Percentiles rank a stretch among this genome's conserved stretches.
phyloP scores from a whole-genome alignment of 345 rosid genomes.

The Dipteronia sinensis region DNA sequence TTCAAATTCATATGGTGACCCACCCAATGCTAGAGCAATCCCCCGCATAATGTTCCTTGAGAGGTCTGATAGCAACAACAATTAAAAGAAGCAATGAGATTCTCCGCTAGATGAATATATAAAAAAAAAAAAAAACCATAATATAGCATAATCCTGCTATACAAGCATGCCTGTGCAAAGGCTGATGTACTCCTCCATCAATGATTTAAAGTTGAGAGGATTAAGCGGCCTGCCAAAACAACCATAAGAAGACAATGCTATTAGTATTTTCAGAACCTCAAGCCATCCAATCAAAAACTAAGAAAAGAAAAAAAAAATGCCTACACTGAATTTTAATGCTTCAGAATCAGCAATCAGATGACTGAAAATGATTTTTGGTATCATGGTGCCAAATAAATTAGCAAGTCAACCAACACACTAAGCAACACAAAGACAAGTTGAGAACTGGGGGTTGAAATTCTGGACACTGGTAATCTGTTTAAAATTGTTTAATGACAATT shows the following conservation, averaged over 20 bases:
- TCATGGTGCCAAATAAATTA: background rate
- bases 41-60: constrained; percentile 82
- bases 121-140: constrained; percentile 12
- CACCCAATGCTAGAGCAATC: constrained; percentile 67
- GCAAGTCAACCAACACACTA: background rate
- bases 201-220: constrained; percentile 52
- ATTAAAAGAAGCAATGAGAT: constrained; percentile 9
- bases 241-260: background rate
- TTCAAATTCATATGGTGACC: constrained; percentile 70
- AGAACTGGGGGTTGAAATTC: background rate
- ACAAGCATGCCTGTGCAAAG: constrained; percentile 66
- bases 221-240: constrained; percentile 59
- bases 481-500: background rate
- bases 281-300: background rate
- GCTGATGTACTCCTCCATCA: constrained; percentile 68
- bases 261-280: background rate
- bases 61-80: constrained; percentile 45
- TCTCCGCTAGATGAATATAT: background rate
- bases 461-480: background rate
- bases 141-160: constrained; percentile 3
- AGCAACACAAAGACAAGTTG: background rate
- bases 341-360: constrained; percentile 5
- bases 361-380: background rate
- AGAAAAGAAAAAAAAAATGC: background rate
- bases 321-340: background rate